Base-by-base conservation (phyloP, 805 yeast genomes). In the Lipomyces spencermartinsiae region DNA sequence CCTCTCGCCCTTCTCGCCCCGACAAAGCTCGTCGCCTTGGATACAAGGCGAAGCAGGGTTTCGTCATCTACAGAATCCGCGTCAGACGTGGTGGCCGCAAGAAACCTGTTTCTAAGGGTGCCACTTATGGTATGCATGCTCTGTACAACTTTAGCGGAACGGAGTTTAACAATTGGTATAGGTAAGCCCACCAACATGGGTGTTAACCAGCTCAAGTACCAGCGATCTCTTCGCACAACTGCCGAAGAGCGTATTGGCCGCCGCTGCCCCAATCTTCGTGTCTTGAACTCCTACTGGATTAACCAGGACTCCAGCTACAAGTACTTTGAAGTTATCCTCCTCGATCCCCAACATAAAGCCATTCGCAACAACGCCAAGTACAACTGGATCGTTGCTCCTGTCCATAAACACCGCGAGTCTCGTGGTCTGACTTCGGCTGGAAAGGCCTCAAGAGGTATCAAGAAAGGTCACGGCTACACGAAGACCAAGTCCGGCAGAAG, bases 31-130 rank as follows among this genome's bases (percentile, higher is more conserved):
- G 99, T 90, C 92, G 97, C 86, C 90, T 95, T 81, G 99, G 99
- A 79, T 95, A 95, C 97, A 95, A 95, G 91, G 98, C 99, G 86
- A 95, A 95, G 90, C 99, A 95, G 89, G 99, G 99, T 79, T 95
- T 92, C 83, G 97, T 91, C 77, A 88, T 95, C 89, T 95, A 86
- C 97, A 90, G 99, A 85, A 86, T 94, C 85, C 92, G 99, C 86
- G 98, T 95, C 80, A 92, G 98, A 87, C 92, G 99, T 87, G 99
- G 99, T 89, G 94, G 94, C 89, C 93, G 99, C 91, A 95, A 95
- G 97, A 92, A 97, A 87, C 98, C 98, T 80, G 98, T 90, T 80
- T 93, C 96, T 87, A 95, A 95, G 95, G 99, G 99, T 92, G 98
- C 98, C 81, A 95, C 98, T 83, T 94, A 95, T 90, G 99, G 99